A percentile compares a stretch with the other conserved stretches of the same genome.
Evolutionary conservation across 2,329 filamentous ascomycete genomes (phyloP).

Genomic region (Diplocarpon mali): DNA sequence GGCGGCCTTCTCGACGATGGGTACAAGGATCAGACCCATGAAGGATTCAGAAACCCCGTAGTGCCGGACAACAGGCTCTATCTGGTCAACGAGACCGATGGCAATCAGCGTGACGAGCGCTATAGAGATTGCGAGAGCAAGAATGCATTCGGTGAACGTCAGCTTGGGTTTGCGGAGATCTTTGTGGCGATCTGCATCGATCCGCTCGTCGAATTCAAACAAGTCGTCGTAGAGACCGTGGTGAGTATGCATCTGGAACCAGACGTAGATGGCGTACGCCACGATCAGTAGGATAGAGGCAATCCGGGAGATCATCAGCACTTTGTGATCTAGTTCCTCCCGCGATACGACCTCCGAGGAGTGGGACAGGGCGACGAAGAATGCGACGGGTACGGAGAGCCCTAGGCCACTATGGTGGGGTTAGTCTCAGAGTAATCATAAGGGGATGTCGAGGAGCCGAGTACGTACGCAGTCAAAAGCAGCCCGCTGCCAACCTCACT

Average conservation of each 20-base stretch:
- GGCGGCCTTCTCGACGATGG: conserved; percentile 75
- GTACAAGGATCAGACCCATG: conserved; percentile 64
- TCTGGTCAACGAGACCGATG: conserved; percentile 62
- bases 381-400: conserved; percentile 31
- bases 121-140: conserved; percentile 54
- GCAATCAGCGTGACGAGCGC: conserved; percentile 63
- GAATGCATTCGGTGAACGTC: conserved; percentile 59
- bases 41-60: conserved; percentile 44
- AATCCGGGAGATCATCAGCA: conserved; percentile 56
- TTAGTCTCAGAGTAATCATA: not conserved
- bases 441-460: not conserved
- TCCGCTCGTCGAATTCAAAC: conserved; percentile 57
- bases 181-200: conserved; percentile 51
- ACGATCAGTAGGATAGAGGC: conserved; percentile 61
- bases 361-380: conserved; percentile 34
- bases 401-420: conserved; percentile 32
- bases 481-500: conserved; percentile 70
- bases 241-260: conserved; percentile 65
- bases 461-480: conserved; percentile 59
- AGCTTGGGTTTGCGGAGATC: conserved; percentile 55
- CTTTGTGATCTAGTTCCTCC: conserved; percentile 35
- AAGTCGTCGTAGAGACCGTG: conserved; percentile 67
- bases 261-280: conserved; percentile 56
- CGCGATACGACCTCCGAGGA: conserved; percentile 12
- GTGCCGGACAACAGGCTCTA: conserved; percentile 46